Percentiles rank a stretch among this genome's conserved stretches.
phyloP scores from a whole-genome alignment of 441 rosid species.

The Arabidopsis hybrid region DNA sequence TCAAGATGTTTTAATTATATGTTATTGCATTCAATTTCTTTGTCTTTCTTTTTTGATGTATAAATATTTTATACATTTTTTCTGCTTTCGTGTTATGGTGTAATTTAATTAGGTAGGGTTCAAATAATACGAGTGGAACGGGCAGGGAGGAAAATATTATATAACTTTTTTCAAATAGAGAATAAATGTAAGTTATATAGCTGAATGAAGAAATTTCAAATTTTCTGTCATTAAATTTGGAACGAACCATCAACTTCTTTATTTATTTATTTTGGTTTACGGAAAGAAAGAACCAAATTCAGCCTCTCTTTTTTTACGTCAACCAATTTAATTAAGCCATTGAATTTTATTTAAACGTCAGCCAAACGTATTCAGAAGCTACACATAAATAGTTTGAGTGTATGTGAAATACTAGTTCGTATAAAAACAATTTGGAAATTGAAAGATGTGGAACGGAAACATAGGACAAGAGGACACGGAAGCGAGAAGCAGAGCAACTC shows the following conservation, averaged over 20 bases:
- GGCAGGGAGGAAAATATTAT: not conserved
- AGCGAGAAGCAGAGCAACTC: slow-evolving; percentile 36
- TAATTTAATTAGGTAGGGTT: slow-evolving; percentile 6
- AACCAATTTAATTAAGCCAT: not conserved
- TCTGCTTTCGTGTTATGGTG: not conserved
- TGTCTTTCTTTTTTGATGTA: not conserved
- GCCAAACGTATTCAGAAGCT: not conserved
- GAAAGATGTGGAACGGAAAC: slow-evolving; percentile 29
- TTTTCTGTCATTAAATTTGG: not conserved
- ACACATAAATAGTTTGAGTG: not conserved
- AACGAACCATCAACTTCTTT: not conserved
- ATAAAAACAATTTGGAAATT: slow-evolving; percentile 15
- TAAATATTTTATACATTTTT: not conserved
- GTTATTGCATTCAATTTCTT: not conserved
- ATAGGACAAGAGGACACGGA: slow-evolving; percentile 45
- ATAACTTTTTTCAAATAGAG: not conserved
- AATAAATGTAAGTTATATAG: not conserved
- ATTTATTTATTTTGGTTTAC: not conserved
- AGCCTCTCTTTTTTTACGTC: not conserved
- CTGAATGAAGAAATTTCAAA: not conserved
- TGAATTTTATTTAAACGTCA: not conserved
- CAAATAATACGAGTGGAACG: slow-evolving; percentile 12
- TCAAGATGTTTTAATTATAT: not conserved
- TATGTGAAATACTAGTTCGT: not conserved
- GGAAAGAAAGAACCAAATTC: not conserved